Evolutionary conservation across 345 rosid species (phyloP), one percentile per base, ranked within the genome.

Genomic region (Aquilaria sinensis): DNA sequence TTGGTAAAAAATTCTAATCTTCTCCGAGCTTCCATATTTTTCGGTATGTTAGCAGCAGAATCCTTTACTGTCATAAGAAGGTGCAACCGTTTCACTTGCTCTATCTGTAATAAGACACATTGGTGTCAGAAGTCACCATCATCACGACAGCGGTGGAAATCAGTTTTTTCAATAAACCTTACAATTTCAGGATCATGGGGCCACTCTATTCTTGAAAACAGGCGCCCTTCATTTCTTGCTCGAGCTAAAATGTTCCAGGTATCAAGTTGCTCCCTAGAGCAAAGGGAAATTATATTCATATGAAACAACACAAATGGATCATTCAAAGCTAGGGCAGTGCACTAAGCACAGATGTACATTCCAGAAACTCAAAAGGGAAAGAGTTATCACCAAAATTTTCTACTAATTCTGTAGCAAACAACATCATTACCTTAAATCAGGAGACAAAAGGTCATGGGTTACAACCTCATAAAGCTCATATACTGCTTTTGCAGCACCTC

Each of bases 11-110:
- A 94, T 69, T 90, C 81, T 64, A 94, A 70, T 82, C 99, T 86
- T 85, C 99, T 86, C 80, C 97, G 82, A 32, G 99, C 97, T 79
- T 94, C 99, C 51, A 94, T 89, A 82, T 94, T 94, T 73, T 94
- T 94, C 7, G 99, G 99, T 72, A 94, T 82, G 55, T 94, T 94
- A 57, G 92, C 85, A 23, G 99, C 89, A 47, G 95, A 75, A 71
- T 94, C 99, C 78, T 90, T 94, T 61, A 94, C 99, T 43, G 95
- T 88, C 55, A 94, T 92, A 76, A 94, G 99, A 73, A 94, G 97
- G 65, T 88, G 92, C 71, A 94, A 74, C 62, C 97, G 80, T 78
- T 94, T 94, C 74, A 87, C 95, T 80, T 83, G 99, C 73, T 94
- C 97, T 70, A 77, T 80, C 99, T 94, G 89, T 49, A 68, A 53